phyloP scores from a whole-genome alignment of 2,329 filamentous ascomycete genomes.

The Pseudogymnoascus sp. region DNA sequence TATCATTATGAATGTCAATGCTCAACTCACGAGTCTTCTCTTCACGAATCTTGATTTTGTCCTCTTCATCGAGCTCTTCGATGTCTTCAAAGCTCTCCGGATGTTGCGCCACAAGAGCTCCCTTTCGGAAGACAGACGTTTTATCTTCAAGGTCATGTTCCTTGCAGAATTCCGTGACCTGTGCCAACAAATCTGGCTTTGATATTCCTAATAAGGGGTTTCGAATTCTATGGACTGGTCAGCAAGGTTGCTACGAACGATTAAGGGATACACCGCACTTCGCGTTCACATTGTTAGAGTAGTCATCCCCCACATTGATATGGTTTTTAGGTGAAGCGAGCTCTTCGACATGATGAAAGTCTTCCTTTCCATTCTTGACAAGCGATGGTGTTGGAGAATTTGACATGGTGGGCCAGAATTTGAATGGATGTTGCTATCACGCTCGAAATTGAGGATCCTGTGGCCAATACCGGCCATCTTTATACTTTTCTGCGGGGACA shows the following conservation, averaged over 20 bases:
- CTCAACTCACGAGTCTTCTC: constrained; percentile 9
- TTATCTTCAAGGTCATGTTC: constrained; percentile 48
- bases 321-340: constrained; percentile 4
- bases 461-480: background rate
- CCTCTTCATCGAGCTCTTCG: background rate
- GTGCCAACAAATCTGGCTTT: constrained; percentile 38
- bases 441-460: background rate
- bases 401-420: constrained; percentile 12
- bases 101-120: constrained; percentile 44
- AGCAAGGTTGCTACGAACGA: background rate
- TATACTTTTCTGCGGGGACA: background rate
- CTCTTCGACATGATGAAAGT: background rate
- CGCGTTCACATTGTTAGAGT: constrained; percentile 27
- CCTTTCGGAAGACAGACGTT: constrained; percentile 46
- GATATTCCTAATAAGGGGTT: constrained; percentile 41
- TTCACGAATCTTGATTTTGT: background rate
- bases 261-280: constrained; percentile 17
- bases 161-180: constrained; percentile 36
- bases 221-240: background rate
- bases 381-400: constrained; percentile 14
- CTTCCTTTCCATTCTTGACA: constrained; percentile 14
- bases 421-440: background rate
- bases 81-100: background rate
- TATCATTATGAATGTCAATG: background rate
- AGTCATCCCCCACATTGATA: constrained; percentile 14